A percentile compares a stretch with the other conserved stretches of the same genome.
These are phyloP conservation scores for Orbilia quercus DNA, from an alignment of 2,329 filamentous ascomycete species.

Conservation along the genomic window DNA sequence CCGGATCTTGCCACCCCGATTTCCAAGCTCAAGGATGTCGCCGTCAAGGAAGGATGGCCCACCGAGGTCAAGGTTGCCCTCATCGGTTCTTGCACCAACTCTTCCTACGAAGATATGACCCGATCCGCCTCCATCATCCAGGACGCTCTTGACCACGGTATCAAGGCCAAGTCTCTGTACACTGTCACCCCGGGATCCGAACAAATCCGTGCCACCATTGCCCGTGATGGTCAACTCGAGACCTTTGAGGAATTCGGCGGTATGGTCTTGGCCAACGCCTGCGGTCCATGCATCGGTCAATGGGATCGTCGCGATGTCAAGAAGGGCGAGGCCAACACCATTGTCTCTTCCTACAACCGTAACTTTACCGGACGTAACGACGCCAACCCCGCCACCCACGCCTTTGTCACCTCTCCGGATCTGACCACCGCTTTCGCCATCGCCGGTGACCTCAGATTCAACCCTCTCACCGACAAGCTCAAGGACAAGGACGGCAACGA, in stretches of 20 bases:
- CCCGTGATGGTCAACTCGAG: constrained; percentile 87
- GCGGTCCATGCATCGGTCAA: constrained; percentile 91
- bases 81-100: constrained; percentile 99
- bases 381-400: constrained; percentile 92
- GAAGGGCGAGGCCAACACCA: constrained; percentile 96
- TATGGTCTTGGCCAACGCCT: constrained; percentile 93
- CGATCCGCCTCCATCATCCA: constrained; percentile 90
- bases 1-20: constrained; percentile 97
- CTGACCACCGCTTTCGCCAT: constrained; percentile 87
- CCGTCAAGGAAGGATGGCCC: constrained; percentile 94
- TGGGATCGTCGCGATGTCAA: constrained; percentile 94
- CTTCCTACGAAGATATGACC: constrained; percentile 88
- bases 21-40: constrained; percentile 94
- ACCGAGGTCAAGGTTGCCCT: constrained; percentile 95
- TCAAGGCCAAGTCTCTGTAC: constrained; percentile 94
- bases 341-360: constrained; percentile 99
- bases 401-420: constrained; percentile 91
- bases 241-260: constrained; percentile 97
- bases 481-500: constrained; percentile 97
- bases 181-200: constrained; percentile 96
- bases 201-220: constrained; percentile 94
- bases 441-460: constrained; percentile 88
- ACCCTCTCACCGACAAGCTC: constrained; percentile 89
- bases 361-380: constrained; percentile 99
- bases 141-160: constrained; percentile 88